Conservation (phyloP, 1,139 yeast genomes). For the Saccharomyces uvarum region DNA sequence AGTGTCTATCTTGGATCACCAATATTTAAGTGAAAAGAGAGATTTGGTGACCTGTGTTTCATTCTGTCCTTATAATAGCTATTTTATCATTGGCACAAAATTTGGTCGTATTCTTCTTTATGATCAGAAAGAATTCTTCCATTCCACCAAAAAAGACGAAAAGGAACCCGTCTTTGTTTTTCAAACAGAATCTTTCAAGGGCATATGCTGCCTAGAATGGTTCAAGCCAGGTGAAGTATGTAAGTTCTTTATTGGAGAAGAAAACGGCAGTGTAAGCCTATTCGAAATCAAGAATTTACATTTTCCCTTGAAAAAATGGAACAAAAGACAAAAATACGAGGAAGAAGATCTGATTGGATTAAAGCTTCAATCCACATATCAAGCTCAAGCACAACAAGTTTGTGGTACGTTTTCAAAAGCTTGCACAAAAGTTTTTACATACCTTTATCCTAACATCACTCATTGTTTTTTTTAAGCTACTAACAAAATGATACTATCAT, state of each 20-base stretch:
- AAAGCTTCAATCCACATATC: conserved; percentile 29
- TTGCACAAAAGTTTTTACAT: not conserved
- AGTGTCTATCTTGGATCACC: conserved; percentile 31
- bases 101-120: conserved; percentile 43
- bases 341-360: not conserved
- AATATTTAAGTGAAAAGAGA: conserved; percentile 24
- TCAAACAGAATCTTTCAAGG: conserved; percentile 31
- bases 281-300: conserved; percentile 32
- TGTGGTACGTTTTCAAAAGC: conserved; percentile 43
- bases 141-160: conserved; percentile 13
- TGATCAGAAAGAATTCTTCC: conserved; percentile 29
- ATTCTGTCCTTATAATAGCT: conserved; percentile 41
- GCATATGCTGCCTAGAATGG: conserved; percentile 63
- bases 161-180: conserved; percentile 21
- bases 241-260: conserved; percentile 59
- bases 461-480: conserved; percentile 2
- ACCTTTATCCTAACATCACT: conserved; percentile 1
- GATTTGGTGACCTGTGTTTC: conserved; percentile 53
- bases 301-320: not conserved
- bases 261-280: conserved; percentile 50
- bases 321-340: not conserved
- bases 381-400: conserved; percentile 56
- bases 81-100: conserved; percentile 53
- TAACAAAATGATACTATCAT: conserved; percentile 1
- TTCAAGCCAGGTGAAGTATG: conserved; percentile 29